Conservation (phyloP, 192 early-diverging fungal genomes). For the Umbelopsis sp. region DNA sequence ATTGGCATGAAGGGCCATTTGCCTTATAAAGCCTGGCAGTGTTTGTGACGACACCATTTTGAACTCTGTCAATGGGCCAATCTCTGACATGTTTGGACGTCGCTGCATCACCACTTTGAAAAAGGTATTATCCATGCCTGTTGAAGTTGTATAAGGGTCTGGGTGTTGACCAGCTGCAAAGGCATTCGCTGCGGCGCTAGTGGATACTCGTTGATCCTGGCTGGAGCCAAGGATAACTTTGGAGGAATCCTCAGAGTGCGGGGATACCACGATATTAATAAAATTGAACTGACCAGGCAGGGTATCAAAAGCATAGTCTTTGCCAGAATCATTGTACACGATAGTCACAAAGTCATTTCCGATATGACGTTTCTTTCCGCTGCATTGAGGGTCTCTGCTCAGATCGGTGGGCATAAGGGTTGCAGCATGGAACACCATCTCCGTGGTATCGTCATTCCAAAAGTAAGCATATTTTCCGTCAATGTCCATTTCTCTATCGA, state of each 20-base stretch:
- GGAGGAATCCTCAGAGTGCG: conserved; percentile 45
- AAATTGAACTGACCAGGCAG: conserved; percentile 95
- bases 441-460: conserved; percentile 81
- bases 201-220: conserved; percentile 16
- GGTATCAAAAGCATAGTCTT: conserved; percentile 84
- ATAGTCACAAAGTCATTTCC: conserved; percentile 97
- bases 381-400: conserved; percentile 76
- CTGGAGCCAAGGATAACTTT: conserved; percentile 20
- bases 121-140: conserved; percentile 47
- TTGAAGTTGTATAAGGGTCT: conserved; percentile 25
- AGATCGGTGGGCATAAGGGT: conserved; percentile 91
- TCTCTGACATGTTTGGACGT: conserved; percentile 79
- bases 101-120: conserved; percentile 68
- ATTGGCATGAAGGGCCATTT: conserved; percentile 85
- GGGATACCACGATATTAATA: conserved; percentile 92
- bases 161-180: conserved; percentile 10
- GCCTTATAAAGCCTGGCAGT: conserved; percentile 80
- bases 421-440: conserved; percentile 91
- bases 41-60: conserved; percentile 82
- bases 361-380: conserved; percentile 92
- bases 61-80: conserved; percentile 76
- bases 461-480: conserved; percentile 88
- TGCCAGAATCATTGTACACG: conserved; percentile 91
- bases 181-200: not conserved
- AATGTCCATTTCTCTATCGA: conserved; percentile 80